Conservation (phyloP, 139 green algal genomes). For the Limnomonas spitsbergensis region DNA sequence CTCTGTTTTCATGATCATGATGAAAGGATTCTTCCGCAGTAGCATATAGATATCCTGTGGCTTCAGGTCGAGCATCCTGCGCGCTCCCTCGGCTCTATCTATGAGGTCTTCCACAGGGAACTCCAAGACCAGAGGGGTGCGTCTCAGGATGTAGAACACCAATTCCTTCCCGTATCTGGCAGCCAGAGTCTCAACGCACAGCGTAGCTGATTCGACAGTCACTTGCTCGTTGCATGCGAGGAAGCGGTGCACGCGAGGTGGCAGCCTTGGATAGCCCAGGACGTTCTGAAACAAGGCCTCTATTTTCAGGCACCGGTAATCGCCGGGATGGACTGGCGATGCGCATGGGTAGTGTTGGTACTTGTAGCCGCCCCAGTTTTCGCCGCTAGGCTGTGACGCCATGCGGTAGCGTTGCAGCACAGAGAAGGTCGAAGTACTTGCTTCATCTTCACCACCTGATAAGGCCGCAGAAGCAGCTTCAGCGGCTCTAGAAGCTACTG, state of each 20-base stretch:
- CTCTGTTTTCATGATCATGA: slow-evolving; percentile 35
- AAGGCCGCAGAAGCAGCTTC: neutral
- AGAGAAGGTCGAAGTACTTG: neutral
- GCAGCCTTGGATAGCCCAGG: slow-evolving; percentile 42
- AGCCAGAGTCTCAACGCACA: slow-evolving; percentile 23
- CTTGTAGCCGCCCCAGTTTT: slow-evolving; percentile 24
- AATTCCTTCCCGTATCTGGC: slow-evolving; percentile 37
- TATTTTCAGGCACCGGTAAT: slow-evolving; percentile 33
- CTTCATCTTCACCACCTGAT: neutral
- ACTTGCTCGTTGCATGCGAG: neutral
- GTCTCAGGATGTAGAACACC: slow-evolving; percentile 34
- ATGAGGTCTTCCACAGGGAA: slow-evolving; percentile 8
- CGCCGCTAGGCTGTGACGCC: neutral
- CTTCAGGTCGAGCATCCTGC: slow-evolving; percentile 32
- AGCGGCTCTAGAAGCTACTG: neutral
- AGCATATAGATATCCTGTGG: slow-evolving; percentile 30
- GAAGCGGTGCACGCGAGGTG: slow-evolving; percentile 15
- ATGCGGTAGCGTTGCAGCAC: neutral
- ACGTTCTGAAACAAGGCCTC: slow-evolving; percentile 60
- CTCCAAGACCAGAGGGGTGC: neutral
- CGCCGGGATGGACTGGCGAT: slow-evolving; percentile 14
- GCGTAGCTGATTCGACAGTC: slow-evolving; percentile 11
- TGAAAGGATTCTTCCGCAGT: slow-evolving; percentile 48
- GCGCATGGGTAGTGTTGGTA: slow-evolving; percentile 25
- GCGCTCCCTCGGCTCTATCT: slow-evolving; percentile 18